Evolutionary conservation across 495 filamentous ascomycete genomes (phyloP).

Genomic region (Chaetomium tenue): DNA sequence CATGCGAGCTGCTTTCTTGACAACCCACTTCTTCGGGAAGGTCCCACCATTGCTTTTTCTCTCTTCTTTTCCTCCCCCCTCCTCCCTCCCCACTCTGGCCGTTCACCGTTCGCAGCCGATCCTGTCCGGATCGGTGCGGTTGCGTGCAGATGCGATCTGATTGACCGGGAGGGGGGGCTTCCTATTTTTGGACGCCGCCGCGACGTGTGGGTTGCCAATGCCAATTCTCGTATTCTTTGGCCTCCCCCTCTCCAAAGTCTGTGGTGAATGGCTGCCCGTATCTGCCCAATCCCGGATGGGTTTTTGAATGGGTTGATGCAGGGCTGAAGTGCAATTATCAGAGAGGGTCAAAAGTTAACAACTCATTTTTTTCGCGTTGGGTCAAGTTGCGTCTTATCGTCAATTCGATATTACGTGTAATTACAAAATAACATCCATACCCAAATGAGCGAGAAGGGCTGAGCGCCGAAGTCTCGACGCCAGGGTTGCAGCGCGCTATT

Average conservation of each 20-base stretch:
- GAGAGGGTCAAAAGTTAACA: not conserved
- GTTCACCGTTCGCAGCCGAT: conserved; percentile 2
- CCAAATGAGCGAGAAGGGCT: not conserved
- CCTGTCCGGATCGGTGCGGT: not conserved
- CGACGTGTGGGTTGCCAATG: conserved; percentile 12
- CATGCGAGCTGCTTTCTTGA: not conserved
- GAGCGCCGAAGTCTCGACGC: not conserved
- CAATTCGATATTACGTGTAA: not conserved
- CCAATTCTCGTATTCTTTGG: conserved; percentile 16
- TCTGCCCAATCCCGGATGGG: not conserved
- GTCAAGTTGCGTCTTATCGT: not conserved
- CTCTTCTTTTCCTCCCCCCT: not conserved
- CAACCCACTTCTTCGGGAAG: conserved; percentile 6
- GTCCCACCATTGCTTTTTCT: not conserved
- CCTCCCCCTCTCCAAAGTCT: not conserved
- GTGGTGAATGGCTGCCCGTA: not conserved
- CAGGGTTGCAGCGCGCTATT: conserved; percentile 14
- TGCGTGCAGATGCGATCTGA: conserved; percentile 13
- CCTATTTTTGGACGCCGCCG: conserved; percentile 14
- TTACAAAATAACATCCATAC: not conserved
- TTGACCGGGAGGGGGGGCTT: not conserved
- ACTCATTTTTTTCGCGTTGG: not conserved
- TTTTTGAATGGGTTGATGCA: not conserved
- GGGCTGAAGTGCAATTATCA: not conserved
- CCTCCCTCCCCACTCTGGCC: not conserved